These are phyloP conservation scores for Canavalia ensiformis DNA, from an alignment of 306 rosid species.

Conservation along the genomic window DNA sequence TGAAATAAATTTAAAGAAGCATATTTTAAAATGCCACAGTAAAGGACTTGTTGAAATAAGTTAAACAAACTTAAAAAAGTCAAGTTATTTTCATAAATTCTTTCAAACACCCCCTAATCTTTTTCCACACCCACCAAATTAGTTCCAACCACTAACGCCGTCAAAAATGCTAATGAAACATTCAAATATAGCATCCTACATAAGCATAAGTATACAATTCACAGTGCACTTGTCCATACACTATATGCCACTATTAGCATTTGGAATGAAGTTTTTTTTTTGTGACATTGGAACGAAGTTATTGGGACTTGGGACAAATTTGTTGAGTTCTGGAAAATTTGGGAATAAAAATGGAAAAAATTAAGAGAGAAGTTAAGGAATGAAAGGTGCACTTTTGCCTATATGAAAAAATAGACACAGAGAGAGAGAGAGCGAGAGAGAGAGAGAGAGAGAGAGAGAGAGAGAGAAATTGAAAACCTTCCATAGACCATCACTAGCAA, in stretches of 20 bases:
- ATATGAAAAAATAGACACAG: constrained; percentile 8
- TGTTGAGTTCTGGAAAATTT: background rate
- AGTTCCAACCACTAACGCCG: background rate
- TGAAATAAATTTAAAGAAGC: too few relatives aligned
- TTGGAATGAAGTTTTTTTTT: background rate
- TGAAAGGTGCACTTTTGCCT: constrained; percentile 13
- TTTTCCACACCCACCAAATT: too few relatives aligned
- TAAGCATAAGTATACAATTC: background rate
- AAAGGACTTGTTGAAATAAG: too few relatives aligned
- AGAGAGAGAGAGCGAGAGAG: background rate
- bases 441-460: constrained; percentile 27
- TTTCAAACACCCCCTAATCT: background rate
- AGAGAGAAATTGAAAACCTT: constrained; percentile 59
- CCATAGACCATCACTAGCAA: constrained; percentile 93
- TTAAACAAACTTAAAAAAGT: too few relatives aligned
- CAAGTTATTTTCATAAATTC: too few relatives aligned
- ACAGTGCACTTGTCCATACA: background rate
- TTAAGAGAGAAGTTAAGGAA: background rate
- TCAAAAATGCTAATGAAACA: background rate
- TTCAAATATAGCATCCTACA: background rate
- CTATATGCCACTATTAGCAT: background rate
- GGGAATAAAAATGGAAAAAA: background rate
- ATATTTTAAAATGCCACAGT: too few relatives aligned
- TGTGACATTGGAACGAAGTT: background rate
- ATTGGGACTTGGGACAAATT: background rate